Conservation (phyloP, 2,329 filamentous ascomycete species). For the Blastomyces gilchristii region DNA sequence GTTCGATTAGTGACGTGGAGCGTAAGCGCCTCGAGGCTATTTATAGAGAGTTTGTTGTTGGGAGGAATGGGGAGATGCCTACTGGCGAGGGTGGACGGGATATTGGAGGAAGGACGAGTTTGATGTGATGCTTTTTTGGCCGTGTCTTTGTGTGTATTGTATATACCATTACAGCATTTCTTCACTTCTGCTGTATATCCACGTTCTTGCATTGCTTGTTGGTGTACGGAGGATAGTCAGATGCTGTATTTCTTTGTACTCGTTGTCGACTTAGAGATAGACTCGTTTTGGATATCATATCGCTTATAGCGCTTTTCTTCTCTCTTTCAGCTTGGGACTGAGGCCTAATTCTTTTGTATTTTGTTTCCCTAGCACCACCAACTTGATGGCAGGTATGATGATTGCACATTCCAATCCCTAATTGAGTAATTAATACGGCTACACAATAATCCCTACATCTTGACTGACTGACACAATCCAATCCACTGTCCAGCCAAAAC, state of each 20-base stretch:
- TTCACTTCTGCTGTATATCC: neutral
- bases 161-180: neutral
- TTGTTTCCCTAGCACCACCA: neutral
- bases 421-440: neutral
- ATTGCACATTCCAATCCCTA: neutral
- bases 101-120: slow-evolving; percentile 79
- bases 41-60: slow-evolving; percentile 86
- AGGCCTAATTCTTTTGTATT: neutral
- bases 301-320: neutral
- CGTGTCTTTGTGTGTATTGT: neutral
- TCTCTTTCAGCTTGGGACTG: neutral
- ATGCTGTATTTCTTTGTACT: neutral
- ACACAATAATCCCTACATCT: neutral
- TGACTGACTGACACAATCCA: neutral
- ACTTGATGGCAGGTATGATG: neutral
- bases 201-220: neutral
- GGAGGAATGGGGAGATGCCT: slow-evolving; percentile 88
- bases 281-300: neutral
- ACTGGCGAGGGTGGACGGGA: slow-evolving; percentile 86
- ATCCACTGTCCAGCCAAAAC: neutral
- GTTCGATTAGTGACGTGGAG: slow-evolving; percentile 75
- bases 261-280: neutral
- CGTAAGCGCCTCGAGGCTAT: slow-evolving; percentile 63
- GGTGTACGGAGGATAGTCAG: neutral
- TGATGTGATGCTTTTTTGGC: slow-evolving; percentile 57